phyloP scores from a whole-genome alignment of 352 stramenopile genomes.

The Globisporangium takayamanum region DNA sequence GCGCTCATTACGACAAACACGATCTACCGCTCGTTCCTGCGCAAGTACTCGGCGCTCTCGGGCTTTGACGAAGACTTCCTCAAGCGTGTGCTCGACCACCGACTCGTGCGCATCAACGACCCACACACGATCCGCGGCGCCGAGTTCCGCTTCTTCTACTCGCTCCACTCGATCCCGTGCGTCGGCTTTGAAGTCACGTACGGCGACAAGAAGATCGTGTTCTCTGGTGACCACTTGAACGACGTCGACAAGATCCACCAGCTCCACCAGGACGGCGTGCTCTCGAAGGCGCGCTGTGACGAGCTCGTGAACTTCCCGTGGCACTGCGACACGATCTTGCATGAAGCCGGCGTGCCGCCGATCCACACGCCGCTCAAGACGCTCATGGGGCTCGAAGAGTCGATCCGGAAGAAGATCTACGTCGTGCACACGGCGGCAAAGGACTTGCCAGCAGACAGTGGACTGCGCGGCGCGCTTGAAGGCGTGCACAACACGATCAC shows the following conservation, averaged over 20 bases:
- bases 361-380: conserved; percentile 95
- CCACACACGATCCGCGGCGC: conserved; percentile 92
- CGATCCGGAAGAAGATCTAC: conserved; percentile 89
- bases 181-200: conserved; percentile 93
- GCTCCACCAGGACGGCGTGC: conserved; percentile 77
- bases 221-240: conserved; percentile 95
- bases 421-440: conserved; percentile 92
- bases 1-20: conserved; percentile 94
- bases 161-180: conserved; percentile 94
- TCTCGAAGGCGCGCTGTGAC: conserved; percentile 79
- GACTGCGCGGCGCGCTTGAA: conserved; percentile 84
- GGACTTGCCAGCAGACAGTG: conserved; percentile 62
- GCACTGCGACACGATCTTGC: conserved; percentile 91
- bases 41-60: conserved; percentile 94
- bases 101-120: conserved; percentile 90
- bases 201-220: conserved; percentile 92
- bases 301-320: conserved; percentile 93
- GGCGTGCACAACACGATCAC: conserved; percentile 87
- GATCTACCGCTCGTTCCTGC: conserved; percentile 95
- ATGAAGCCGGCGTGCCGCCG: conserved; percentile 92
- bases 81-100: conserved; percentile 88
- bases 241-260: conserved; percentile 87
- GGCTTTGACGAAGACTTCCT: conserved; percentile 89
- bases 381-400: conserved; percentile 83
- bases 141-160: conserved; percentile 96